Evolutionary conservation across 305 asterid genomes (phyloP).

Genomic region (Fraxinus platypoda): DNA sequence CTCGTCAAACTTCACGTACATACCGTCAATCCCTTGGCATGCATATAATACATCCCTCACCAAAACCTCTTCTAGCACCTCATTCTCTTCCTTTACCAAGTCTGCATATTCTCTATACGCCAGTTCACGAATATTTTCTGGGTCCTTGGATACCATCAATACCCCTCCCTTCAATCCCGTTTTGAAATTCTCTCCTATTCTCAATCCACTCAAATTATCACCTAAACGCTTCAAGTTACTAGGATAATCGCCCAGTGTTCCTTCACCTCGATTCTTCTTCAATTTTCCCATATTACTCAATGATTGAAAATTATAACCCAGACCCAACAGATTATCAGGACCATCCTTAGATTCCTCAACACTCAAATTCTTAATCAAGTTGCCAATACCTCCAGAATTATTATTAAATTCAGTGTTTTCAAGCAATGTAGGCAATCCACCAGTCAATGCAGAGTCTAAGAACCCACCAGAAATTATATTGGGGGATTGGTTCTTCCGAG

Average conservation of each 20-base stretch:
- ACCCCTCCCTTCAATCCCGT: slow-evolving; percentile 75
- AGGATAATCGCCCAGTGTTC: slow-evolving; percentile 21
- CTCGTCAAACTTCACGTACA: slow-evolving; percentile 67
- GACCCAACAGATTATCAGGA: slow-evolving; percentile 37
- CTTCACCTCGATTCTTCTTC: slow-evolving; percentile 25
- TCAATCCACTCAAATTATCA: slow-evolving; percentile 35
- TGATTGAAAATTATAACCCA: slow-evolving; percentile 23
- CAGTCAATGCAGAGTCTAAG: slow-evolving; percentile 57
- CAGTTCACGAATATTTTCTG: slow-evolving; percentile 76
- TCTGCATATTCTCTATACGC: slow-evolving; percentile 70
- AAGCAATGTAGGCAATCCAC: slow-evolving; percentile 70
- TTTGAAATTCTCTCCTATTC: slow-evolving; percentile 46
- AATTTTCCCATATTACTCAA: slow-evolving; percentile 25
- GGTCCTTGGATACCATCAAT: slow-evolving; percentile 73
- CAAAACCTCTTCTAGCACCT: slow-evolving; percentile 74
- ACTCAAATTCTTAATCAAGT: slow-evolving; percentile 34
- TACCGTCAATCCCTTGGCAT: slow-evolving; percentile 95
- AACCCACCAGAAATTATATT: slow-evolving; percentile 46
- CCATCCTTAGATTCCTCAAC: slow-evolving; percentile 35
- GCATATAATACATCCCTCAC: slow-evolving; percentile 94
- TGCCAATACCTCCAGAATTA: slow-evolving; percentile 29
- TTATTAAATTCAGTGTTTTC: slow-evolving; percentile 36
- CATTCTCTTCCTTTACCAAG: slow-evolving; percentile 80
- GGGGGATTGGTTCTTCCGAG: slow-evolving; percentile 35
- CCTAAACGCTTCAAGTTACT: slow-evolving; percentile 32